Conservation (phyloP, 2,329 filamentous ascomycete genomes). For the Xylaria sp. region DNA sequence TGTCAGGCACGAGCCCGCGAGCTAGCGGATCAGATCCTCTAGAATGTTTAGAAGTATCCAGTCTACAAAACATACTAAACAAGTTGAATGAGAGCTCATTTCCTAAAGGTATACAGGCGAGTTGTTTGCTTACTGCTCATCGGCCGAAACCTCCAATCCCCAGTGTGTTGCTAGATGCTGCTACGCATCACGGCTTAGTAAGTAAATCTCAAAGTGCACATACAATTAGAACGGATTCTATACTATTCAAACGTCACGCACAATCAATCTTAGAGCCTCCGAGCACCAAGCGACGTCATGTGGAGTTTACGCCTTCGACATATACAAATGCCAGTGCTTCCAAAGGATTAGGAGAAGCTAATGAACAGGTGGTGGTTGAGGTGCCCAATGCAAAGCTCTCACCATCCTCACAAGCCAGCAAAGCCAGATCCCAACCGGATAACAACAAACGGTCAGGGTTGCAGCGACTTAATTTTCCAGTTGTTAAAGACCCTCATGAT, state of each 20-base stretch:
- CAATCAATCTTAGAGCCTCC: constrained; percentile 33
- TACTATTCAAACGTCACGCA: constrained; percentile 42
- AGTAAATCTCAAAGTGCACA: constrained; percentile 47
- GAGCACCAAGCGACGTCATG: constrained; percentile 47
- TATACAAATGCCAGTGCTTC: constrained; percentile 2
- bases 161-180: constrained; percentile 54
- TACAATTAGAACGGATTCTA: constrained; percentile 18
- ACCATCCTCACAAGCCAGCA: constrained; percentile 41
- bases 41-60: constrained; percentile 3
- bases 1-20: background rate
- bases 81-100: constrained; percentile 37
- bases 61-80: constrained; percentile 21
- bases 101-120: constrained; percentile 55
- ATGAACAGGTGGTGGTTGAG: constrained; percentile 22
- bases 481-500: constrained; percentile 81
- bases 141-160: constrained; percentile 54
- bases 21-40: constrained; percentile 5
- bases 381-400: constrained; percentile 19
- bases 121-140: constrained; percentile 55
- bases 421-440: constrained; percentile 47
- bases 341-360: background rate
- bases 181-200: constrained; percentile 54
- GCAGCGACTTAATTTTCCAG: constrained; percentile 70
- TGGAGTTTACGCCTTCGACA: constrained; percentile 41
- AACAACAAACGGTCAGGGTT: constrained; percentile 55